These are phyloP conservation scores for Saturnispora bothae DNA, from an alignment of 805 yeast genomes.

Conservation along the genomic window DNA sequence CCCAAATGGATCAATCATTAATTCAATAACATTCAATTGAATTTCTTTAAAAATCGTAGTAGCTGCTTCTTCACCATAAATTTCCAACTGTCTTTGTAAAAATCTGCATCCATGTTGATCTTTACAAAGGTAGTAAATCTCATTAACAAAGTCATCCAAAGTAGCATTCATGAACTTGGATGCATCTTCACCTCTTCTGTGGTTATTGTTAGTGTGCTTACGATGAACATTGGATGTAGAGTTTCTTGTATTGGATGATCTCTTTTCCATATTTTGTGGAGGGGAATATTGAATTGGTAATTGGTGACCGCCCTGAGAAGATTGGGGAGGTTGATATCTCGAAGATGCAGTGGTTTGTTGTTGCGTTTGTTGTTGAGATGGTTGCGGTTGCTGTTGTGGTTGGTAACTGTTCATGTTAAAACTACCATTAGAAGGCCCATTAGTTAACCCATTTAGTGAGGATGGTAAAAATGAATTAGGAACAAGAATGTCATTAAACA, in stretches of 20 bases:
- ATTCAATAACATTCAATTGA: slow-evolving; percentile 62
- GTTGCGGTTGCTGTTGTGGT: slow-evolving; percentile 4
- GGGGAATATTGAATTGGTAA: not conserved
- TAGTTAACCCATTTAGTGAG: slow-evolving; percentile 5
- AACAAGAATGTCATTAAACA: slow-evolving; percentile 6
- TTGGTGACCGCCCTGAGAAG: not conserved
- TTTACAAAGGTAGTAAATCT: slow-evolving; percentile 71
- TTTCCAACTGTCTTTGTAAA: slow-evolving; percentile 76
- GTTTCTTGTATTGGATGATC: slow-evolving; percentile 4
- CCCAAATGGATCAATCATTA: slow-evolving; percentile 97
- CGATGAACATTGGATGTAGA: slow-evolving; percentile 28
- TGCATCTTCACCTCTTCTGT: slow-evolving; percentile 51
- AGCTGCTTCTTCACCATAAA: slow-evolving; percentile 50
- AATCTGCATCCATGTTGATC: slow-evolving; percentile 97
- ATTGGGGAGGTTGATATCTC: not conserved
- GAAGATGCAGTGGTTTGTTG: not conserved
- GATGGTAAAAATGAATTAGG: slow-evolving; percentile 7
- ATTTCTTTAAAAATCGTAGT: slow-evolving; percentile 75
- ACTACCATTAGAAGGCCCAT: not conserved
- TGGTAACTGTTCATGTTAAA: slow-evolving; percentile 4
- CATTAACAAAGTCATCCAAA: slow-evolving; percentile 58
- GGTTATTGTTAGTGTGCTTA: slow-evolving; percentile 24
- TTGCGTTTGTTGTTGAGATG: slow-evolving; percentile 2
- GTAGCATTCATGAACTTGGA: slow-evolving; percentile 58
- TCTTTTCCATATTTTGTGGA: not conserved